Evolutionary conservation across 805 yeast species (phyloP).

Genomic region (Wickerhamomyces chambardii): DNA sequence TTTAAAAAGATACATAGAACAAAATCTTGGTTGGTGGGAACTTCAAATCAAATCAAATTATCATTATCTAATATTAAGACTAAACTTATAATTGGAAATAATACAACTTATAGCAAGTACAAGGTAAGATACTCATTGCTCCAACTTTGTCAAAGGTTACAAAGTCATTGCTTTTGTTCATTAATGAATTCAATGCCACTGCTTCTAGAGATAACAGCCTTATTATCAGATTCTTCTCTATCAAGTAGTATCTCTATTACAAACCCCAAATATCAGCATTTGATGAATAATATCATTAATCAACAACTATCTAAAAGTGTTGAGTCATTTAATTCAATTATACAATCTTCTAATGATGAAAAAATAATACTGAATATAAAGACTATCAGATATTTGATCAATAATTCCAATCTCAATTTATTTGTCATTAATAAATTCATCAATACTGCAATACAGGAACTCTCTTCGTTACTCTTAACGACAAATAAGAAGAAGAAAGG

Average conservation of each 20-base stretch:
- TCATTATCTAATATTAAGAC: constrained; percentile 24
- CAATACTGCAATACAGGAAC: constrained; percentile 8
- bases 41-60: constrained; percentile 37
- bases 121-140: too few species aligned
- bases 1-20: constrained; percentile 29
- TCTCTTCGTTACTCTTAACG: constrained; percentile 10
- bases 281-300: constrained; percentile 7
- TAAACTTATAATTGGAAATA: too few species aligned
- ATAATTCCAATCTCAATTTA: constrained; percentile 1
- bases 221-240: constrained; percentile 11
- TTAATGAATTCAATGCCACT: constrained; percentile 27
- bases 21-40: constrained; percentile 44
- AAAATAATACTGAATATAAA: constrained; percentile 11
- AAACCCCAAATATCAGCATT: not conserved
- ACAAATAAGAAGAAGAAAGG: constrained; percentile 6
- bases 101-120: too few species aligned
- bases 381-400: constrained; percentile 9
- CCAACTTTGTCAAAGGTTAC: constrained; percentile 21
- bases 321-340: constrained; percentile 10
- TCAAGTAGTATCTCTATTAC: constrained; percentile 6
- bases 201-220: constrained; percentile 24
- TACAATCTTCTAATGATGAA: constrained; percentile 16
- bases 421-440: constrained; percentile 10
- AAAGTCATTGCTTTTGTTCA: constrained; percentile 22
- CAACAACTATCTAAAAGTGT: constrained; percentile 8